Evolutionary conservation across 768 basidiomycete species (phyloP).

Genomic region (Pulveroboletus sp.): DNA sequence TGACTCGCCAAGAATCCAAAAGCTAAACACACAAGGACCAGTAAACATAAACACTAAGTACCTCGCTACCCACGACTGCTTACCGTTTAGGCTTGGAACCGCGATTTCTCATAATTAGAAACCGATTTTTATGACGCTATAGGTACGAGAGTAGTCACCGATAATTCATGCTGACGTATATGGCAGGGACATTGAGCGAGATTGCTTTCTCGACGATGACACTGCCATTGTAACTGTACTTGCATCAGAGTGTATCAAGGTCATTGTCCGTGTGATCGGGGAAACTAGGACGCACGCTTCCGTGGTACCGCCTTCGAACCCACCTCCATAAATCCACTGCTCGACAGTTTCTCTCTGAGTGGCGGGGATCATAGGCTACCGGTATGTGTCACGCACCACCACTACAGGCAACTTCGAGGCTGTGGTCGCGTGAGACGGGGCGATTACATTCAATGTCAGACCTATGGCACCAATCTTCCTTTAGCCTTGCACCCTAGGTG

Average conservation of each 20-base stretch:
- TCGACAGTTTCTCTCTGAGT: background rate
- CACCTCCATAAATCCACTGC: slow-evolving; percentile 36
- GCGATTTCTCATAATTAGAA: background rate
- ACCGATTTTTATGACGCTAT: background rate
- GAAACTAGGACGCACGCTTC: background rate
- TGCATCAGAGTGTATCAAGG: background rate
- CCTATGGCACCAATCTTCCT: slow-evolving; percentile 23
- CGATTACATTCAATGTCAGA: slow-evolving; percentile 49
- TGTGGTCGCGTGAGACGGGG: slow-evolving; percentile 37
- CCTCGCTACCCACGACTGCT: background rate
- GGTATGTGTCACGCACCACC: slow-evolving; percentile 35
- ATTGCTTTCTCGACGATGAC: slow-evolving; percentile 32
- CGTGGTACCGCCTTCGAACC: slow-evolving; percentile 30
- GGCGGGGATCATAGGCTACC: background rate
- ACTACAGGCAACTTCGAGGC: slow-evolving; percentile 48
- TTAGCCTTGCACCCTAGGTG: background rate
- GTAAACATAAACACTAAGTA: background rate
- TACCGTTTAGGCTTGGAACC: slow-evolving; percentile 5
- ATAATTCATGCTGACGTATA: slow-evolving; percentile 40
- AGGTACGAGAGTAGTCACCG: slow-evolving; percentile 24
- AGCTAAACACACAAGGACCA: slow-evolving; percentile 2
- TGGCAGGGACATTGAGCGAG: slow-evolving; percentile 28
- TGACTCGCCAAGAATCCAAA: slow-evolving; percentile 41
- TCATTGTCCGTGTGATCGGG: background rate
- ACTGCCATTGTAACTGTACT: slow-evolving; percentile 12